Evolutionary conservation across 768 basidiomycete species (phyloP).

Genomic region (Psilocybe tampanensis): DNA sequence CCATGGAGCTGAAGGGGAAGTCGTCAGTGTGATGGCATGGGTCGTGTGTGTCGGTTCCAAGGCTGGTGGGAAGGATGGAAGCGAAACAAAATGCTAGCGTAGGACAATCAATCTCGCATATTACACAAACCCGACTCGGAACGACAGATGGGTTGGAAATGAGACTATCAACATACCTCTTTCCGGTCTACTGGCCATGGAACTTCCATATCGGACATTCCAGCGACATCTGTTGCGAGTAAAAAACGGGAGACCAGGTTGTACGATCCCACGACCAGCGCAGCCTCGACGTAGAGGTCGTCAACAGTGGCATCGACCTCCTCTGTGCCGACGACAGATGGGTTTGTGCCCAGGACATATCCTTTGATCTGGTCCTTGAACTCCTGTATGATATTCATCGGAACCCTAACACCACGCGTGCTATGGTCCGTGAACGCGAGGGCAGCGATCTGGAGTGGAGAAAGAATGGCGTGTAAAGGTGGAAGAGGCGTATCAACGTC

Average conservation of each 20-base stretch:
- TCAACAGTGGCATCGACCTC: conserved; percentile 33
- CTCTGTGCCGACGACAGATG: conserved; percentile 16
- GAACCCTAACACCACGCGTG: conserved; percentile 49
- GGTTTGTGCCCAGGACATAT: conserved; percentile 19
- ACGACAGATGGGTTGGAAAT: background rate
- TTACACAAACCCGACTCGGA: background rate
- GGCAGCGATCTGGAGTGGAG: conserved; percentile 51
- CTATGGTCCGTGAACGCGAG: conserved; percentile 62
- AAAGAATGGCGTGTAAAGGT: conserved; percentile 41
- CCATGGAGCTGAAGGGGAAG: conserved; percentile 47
- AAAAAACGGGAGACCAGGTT: conserved; percentile 76
- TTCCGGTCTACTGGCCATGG: conserved; percentile 52
- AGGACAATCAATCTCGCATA: background rate
- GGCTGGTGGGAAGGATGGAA: conserved; percentile 33
- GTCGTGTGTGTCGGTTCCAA: conserved; percentile 32
- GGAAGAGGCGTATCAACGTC: conserved; percentile 46
- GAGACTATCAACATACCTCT: conserved; percentile 33
- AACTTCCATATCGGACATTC: conserved; percentile 45
- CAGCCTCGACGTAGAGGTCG: conserved; percentile 56
- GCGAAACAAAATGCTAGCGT: conserved; percentile 39
- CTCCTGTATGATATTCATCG: conserved; percentile 37
- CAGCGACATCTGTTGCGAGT: conserved; percentile 61
- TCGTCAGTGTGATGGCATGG: conserved; percentile 43
- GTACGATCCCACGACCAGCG: conserved; percentile 54
- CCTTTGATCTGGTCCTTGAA: conserved; percentile 41